Percentiles rank a stretch among this genome's conserved stretches.
phyloP scores from a whole-genome alignment of 2,329 filamentous ascomycete species.

The Diaporthe destruens region DNA sequence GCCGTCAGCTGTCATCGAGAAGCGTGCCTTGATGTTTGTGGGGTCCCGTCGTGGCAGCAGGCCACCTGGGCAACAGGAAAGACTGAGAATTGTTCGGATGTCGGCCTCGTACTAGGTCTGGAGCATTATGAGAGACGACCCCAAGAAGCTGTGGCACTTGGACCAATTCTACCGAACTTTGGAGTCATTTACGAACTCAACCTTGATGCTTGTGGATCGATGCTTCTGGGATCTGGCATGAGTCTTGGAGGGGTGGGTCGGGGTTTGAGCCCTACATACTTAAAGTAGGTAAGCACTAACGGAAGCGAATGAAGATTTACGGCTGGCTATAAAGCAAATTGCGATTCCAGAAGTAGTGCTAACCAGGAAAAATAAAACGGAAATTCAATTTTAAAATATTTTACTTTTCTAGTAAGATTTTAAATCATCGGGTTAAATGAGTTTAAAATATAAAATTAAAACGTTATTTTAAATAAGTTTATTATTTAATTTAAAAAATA shows the following conservation, averaged over 20 bases:
- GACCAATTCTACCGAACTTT: not conserved
- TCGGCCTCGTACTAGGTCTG: not conserved
- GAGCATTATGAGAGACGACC: not conserved
- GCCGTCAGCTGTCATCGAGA: not conserved
- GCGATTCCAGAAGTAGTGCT: not conserved
- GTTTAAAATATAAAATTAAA: too few species aligned
- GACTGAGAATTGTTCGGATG: not conserved
- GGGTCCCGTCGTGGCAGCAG: not conserved
- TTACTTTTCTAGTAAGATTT: too few species aligned
- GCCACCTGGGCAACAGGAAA: constrained; percentile 14
- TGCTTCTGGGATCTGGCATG: not conserved
- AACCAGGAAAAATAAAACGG: too few species aligned
- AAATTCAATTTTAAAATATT: too few species aligned
- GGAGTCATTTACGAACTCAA: not conserved
- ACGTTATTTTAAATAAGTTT: too few species aligned
- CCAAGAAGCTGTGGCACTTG: not conserved
- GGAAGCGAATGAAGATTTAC: not conserved
- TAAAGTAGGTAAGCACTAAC: too few species aligned
- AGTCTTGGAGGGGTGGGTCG: not conserved
- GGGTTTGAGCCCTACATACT: too few species aligned
- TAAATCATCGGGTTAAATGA: too few species aligned
- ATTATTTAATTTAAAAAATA: too few species aligned
- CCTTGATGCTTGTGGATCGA: not conserved
- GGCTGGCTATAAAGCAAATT: not conserved
- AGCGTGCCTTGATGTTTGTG: not conserved